Conservation (phyloP, 1,284 basidiomycete genomes). For the Afroboletus lepidellus region DNA sequence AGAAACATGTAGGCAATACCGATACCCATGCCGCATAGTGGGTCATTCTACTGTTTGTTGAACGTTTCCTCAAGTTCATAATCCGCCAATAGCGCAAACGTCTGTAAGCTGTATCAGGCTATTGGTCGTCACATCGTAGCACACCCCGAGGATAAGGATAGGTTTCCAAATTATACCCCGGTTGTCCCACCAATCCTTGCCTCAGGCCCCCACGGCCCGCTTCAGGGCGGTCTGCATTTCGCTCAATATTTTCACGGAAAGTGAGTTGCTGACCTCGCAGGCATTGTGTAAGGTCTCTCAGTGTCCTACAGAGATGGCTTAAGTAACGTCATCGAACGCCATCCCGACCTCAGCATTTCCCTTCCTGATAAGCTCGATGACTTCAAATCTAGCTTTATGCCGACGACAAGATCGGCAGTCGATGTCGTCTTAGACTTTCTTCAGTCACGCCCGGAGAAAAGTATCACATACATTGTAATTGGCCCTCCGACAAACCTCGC, state of each 20-base stretch:
- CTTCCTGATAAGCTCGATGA: conserved; percentile 29
- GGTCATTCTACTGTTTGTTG: conserved; percentile 17
- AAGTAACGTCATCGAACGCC: conserved; percentile 65
- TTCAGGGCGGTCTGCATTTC: conserved; percentile 74
- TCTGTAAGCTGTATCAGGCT: conserved; percentile 76
- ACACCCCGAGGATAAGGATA: conserved; percentile 51
- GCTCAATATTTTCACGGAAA: conserved; percentile 88
- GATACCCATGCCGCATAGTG: conserved; percentile 62
- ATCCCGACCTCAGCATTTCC: conserved; percentile 67
- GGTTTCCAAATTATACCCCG: conserved; percentile 61
- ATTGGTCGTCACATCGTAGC: conserved; percentile 64
- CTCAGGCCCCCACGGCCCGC: conserved; percentile 67
- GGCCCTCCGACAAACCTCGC: conserved; percentile 92
- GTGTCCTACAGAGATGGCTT: conserved; percentile 68
- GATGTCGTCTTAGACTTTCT: conserved; percentile 74
- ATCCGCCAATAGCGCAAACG: conserved; percentile 58
- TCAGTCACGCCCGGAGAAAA: conserved; percentile 52
- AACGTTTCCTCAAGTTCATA: conserved; percentile 9
- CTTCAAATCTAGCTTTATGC: conserved; percentile 42
- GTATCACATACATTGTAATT: conserved; percentile 81
- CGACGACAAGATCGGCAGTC: conserved; percentile 50
- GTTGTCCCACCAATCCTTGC: conserved; percentile 59
- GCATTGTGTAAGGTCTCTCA: conserved; percentile 2
- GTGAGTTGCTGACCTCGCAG: conserved; percentile 36
- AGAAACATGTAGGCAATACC: conserved; percentile 59